Evolutionary conservation across 305 asterid genomes (phyloP).

Genomic region (Fraxinus angustifolia): DNA sequence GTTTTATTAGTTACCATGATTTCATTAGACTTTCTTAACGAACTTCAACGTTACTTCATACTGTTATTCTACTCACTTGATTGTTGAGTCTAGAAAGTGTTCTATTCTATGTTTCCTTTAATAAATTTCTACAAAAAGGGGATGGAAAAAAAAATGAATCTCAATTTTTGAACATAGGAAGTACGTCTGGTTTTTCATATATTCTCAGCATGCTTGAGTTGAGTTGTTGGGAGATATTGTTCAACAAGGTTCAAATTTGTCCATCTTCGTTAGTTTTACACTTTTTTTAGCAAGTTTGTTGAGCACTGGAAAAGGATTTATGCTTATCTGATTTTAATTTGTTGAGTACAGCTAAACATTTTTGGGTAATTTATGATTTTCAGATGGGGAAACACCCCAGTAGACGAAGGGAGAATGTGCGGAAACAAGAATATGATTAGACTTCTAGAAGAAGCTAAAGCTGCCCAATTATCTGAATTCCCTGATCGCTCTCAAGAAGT

Average conservation of each 20-base stretch:
- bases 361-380: conserved; percentile 12
- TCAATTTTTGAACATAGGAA: neutral
- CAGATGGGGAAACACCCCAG: conserved; percentile 78
- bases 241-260: neutral
- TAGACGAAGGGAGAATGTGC: conserved; percentile 61
- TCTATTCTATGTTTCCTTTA: neutral
- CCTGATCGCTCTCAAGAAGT: conserved; percentile 37
- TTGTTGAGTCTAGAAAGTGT: neutral
- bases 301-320: neutral
- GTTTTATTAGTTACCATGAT: neutral
- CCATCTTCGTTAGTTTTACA: neutral
- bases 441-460: conserved; percentile 61
- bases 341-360: neutral
- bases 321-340: neutral
- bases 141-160: neutral
- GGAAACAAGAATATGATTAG: conserved; percentile 64
- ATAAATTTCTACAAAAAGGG: neutral
- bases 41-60: neutral
- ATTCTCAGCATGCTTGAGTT: neutral
- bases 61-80: neutral
- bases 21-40: neutral
- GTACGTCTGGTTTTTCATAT: neutral
- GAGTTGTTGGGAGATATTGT: neutral
- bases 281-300: neutral
- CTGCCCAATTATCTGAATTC: conserved; percentile 37